Evolutionary conservation across 2,329 filamentous ascomycete species (phyloP).

Genomic region (Daldinia sp.): DNA sequence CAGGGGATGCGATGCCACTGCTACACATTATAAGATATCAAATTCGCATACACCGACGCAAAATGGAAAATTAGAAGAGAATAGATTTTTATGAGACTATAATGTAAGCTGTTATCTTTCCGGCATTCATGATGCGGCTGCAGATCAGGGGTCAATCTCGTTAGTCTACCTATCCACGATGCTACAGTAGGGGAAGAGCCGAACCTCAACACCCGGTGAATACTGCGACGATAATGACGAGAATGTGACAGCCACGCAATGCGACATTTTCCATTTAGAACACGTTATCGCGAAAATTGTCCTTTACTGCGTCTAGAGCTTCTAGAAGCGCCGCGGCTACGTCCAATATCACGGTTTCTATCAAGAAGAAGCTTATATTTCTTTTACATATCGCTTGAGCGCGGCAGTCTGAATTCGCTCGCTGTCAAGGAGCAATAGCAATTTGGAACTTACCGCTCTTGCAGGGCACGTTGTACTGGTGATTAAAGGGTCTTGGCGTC

Average conservation of each 20-base stretch:
- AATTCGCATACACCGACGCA: slow-evolving; percentile 17
- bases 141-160: slow-evolving; percentile 36
- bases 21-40: neutral
- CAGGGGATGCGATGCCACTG: neutral
- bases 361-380: slow-evolving; percentile 27
- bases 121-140: slow-evolving; percentile 26
- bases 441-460: slow-evolving; percentile 35
- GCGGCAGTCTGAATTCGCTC: slow-evolving; percentile 9
- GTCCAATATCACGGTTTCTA: slow-evolving; percentile 20
- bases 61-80: slow-evolving; percentile 21
- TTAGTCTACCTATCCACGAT: slow-evolving; percentile 13
- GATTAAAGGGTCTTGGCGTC: slow-evolving; percentile 37
- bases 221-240: slow-evolving; percentile 27
- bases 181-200: slow-evolving; percentile 1
- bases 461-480: slow-evolving; percentile 24
- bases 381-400: slow-evolving; percentile 17
- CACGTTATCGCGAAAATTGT: slow-evolving; percentile 12
- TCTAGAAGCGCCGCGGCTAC: slow-evolving; percentile 39
- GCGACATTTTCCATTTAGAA: slow-evolving; percentile 22
- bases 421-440: slow-evolving; percentile 11
- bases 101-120: slow-evolving; percentile 13
- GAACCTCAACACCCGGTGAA: slow-evolving; percentile 13
- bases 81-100: slow-evolving; percentile 15
- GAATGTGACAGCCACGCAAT: slow-evolving; percentile 13
- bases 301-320: slow-evolving; percentile 34